Conservation (phyloP, 352 stramenopile species). For the Peronospora farinosa region DNA sequence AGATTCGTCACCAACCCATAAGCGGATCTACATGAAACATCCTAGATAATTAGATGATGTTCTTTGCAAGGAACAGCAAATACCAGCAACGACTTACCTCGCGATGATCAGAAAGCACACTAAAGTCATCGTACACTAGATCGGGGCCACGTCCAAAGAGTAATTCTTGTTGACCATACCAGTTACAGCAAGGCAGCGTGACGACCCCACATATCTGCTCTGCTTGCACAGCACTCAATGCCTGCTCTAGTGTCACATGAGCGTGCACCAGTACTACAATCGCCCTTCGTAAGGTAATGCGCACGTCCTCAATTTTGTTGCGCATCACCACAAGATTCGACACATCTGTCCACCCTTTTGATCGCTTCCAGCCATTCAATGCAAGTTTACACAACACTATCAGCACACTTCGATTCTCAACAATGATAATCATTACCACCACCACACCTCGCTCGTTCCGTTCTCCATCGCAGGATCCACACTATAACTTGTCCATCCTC, state of each 20-base stretch:
- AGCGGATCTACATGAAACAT: conserved; percentile 33
- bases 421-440: too few species aligned
- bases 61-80: not conserved
- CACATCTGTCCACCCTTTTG: conserved; percentile 43
- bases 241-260: conserved; percentile 71
- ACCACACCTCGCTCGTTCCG: conserved; percentile 34
- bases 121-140: conserved; percentile 80
- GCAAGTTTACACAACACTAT: not conserved
- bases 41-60: not conserved
- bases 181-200: conserved; percentile 79
- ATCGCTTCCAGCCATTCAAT: conserved; percentile 26
- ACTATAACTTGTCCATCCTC: conserved; percentile 71
- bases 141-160: conserved; percentile 48
- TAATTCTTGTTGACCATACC: conserved; percentile 64
- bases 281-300: conserved; percentile 46
- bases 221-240: conserved; percentile 54
- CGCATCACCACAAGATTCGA: conserved; percentile 66
- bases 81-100: conserved; percentile 32
- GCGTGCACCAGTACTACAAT: conserved; percentile 76
- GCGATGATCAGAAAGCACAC: conserved; percentile 69
- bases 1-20: conserved; percentile 29
- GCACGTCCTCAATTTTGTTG: conserved; percentile 83
- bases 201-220: conserved; percentile 55
- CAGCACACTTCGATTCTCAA: not conserved
- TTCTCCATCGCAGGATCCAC: conserved; percentile 75